Base-by-base conservation (phyloP, 2,329 filamentous ascomycete species). In the Diaporthe destruens region DNA sequence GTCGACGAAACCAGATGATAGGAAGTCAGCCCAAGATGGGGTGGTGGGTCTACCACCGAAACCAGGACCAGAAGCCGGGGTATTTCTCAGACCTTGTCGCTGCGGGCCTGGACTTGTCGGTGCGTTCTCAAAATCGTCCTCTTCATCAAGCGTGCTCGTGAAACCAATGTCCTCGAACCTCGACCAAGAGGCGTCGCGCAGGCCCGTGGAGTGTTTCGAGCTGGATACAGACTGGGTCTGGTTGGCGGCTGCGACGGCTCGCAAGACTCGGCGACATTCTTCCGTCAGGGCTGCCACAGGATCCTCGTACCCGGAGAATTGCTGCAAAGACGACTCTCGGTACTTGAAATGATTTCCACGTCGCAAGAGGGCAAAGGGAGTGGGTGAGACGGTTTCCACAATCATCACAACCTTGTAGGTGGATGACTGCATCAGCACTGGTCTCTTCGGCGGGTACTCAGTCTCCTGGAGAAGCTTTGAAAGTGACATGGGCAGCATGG, bases 21-120 rank as follows among this genome's bases (percentile, higher is more conserved):
- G 87, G 81, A 99, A 99, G 80, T 99, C 96, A 3, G 96, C 96
- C 96, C 96, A 99, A 0, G 96, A 98, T 0, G 96, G 96, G 0
- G 96, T 99, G 0, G 95, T 98, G 1, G 96, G 96, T 72, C 96
- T 89, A 47, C 89, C 94, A 18, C 72, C 72, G 57, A 93, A 82
- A 72, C 92, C 90, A 55, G 87, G 87, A n/a, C 89, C 89, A 12
- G 94, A 94, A 7, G 89, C 88, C 20, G 94, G 90, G 7, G 90
- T 89, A 18, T 88, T 89, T 72, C 90, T 87, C 49, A 97, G 81
- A 25, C 89, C 90, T 11, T 79, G 80, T 18, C 79, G 78, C 71
- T 85, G 84, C 71, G 82, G 82, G 67, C 34, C 65, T 20, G 53
- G 36, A 18, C 65, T 67, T 29, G 54, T 25, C 3, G 72, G 69